A percentile compares a stretch with the other conserved stretches of the same genome.
phyloP scores from a whole-genome alignment of 2,329 filamentous ascomycete genomes.

The Periconia sp. region DNA sequence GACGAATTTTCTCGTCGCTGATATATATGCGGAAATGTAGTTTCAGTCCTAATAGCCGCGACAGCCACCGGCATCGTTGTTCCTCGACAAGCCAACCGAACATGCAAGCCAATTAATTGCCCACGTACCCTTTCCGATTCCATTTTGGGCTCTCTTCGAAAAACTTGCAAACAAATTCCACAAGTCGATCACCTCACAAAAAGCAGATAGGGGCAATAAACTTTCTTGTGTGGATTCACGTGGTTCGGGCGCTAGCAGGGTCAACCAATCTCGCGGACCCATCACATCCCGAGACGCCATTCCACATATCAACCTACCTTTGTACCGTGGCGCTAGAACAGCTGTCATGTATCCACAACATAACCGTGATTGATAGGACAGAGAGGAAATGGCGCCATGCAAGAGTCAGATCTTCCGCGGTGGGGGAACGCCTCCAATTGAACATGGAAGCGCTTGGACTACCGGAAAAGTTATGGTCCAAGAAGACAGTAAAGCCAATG shows the following conservation, averaged over 20 bases:
- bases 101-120: no score
- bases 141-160: neutral
- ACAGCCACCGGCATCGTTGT: neutral
- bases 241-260: conserved; percentile 9
- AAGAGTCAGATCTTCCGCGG: neutral
- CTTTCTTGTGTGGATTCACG: conserved; percentile 2
- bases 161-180: neutral
- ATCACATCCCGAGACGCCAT: conserved; percentile 3
- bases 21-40: neutral
- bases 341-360: conserved; percentile 3
- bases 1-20: neutral
- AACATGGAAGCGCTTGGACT: neutral
- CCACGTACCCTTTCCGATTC: neutral
- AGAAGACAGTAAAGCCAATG: neutral
- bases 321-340: conserved; percentile 7
- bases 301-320: neutral
- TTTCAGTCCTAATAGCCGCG: neutral
- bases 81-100: neutral
- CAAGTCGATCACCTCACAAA: neutral
- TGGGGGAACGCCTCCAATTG: neutral
- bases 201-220: conserved; percentile 6
- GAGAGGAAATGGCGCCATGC: conserved; percentile 2
- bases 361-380: conserved; percentile 8
- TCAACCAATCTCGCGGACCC: conserved; percentile 4
- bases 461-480: neutral